phyloP scores from a whole-genome alignment of 2,329 filamentous ascomycete genomes.

The Fusarium penzigii region DNA sequence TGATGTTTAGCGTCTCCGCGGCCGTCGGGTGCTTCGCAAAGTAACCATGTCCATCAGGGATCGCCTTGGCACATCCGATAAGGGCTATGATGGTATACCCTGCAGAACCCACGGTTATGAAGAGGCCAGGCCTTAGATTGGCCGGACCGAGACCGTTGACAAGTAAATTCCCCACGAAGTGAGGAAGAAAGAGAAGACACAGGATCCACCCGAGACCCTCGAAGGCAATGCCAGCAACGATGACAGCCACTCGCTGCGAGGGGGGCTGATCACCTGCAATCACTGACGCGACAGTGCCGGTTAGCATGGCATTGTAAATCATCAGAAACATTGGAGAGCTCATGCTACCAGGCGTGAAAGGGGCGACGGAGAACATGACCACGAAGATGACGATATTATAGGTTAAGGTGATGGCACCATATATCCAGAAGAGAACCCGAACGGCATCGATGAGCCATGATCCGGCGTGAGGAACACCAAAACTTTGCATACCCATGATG shows the following conservation, averaged over 20 bases:
- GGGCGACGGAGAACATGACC: background rate
- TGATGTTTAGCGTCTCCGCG: no score
- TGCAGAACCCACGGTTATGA: slow-evolving; percentile 1
- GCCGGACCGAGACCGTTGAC: background rate
- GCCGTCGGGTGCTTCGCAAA: no score
- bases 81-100: slow-evolving; percentile 1
- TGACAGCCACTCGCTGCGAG: background rate
- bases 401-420: background rate
- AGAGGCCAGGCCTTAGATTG: background rate
- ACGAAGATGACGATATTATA: slow-evolving; percentile 1
- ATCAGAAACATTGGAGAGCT: background rate
- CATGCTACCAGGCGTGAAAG: no score
- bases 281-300: background rate
- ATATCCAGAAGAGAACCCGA: slow-evolving; percentile 2
- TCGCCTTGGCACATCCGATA: background rate
- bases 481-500: background rate
- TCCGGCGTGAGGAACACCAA: background rate
- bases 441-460: background rate
- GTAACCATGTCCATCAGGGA: no score
- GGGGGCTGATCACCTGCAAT: slow-evolving; percentile 2
- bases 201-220: slow-evolving; percentile 1
- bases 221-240: background rate
- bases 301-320: background rate
- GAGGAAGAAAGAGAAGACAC: background rate
- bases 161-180: background rate